Base-by-base conservation (phyloP, 2,329 filamentous ascomycete species). In the Fusarium nurragi region DNA sequence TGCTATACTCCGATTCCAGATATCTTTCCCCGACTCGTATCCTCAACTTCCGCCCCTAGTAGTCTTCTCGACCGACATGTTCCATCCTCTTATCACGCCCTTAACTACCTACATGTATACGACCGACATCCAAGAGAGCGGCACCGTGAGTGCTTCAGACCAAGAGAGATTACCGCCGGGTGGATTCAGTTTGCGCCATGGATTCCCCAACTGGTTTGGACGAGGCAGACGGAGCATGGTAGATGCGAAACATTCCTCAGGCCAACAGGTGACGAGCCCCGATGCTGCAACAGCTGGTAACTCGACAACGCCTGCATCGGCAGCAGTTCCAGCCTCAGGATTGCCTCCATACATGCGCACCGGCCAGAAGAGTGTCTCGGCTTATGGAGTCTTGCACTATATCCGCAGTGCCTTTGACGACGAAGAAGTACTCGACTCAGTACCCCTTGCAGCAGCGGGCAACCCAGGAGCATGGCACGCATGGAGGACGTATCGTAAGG, bases 41-140 rank as follows among this genome's bases (percentile, higher is more conserved):
- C 94, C 94, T 13, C 80, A 84, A 48, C 80, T 92, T 19, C 92
- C 94, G 47, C 95, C 95, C 11, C 83, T 94, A 18, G 87, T 99
- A 67, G 94, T 90, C 52, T 97, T 99, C 77, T 86, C 88, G 41
- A 96, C 92, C 69, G 94, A 98, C 75, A 90, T 98, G 68, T 99
- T 98, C 77, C 94, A 99, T 76, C 94, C 94, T 18, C 84, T 99
- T 38, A 89, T 98, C 68, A 93, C 94, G 9, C 94, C 95, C 34
- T 84, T 96, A 62, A 97, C 93, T n/a, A 97, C 93, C 5, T 96
- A 97, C 78, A 95, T 92, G 74, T 96, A 97, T 80, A 91, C 92
- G 38, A 93, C 92, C 62, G 89, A 90, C 55, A 87, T 90, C 32
- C 87, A 91, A 61, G 89, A 88, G 61, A 85, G 86, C 54, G 92